Conservation (phyloP, 2,329 filamentous ascomycete species). For the Fusarium multiceps region DNA sequence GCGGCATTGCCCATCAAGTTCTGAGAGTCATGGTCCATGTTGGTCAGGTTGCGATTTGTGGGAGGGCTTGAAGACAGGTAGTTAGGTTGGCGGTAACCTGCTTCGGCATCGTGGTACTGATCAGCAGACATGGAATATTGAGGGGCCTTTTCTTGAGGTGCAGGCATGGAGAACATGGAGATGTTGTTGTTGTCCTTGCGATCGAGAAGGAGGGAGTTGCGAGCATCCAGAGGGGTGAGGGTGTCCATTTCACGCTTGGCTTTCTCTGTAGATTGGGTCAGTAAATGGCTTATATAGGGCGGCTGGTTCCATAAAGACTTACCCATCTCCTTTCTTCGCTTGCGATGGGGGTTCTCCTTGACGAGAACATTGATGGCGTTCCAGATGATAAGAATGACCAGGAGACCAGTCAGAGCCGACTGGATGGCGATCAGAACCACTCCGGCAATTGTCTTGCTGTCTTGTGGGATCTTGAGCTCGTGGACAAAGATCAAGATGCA, state of each 20-base stretch:
- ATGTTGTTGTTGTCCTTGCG: conserved; percentile 54
- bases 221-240: conserved; percentile 86
- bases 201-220: conserved; percentile 85
- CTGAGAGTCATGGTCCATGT: conserved; percentile 50
- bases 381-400: conserved; percentile 88
- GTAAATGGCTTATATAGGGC: neutral
- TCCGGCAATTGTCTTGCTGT: conserved; percentile 92
- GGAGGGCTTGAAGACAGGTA: conserved; percentile 45
- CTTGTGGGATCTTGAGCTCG: conserved; percentile 88
- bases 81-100: conserved; percentile 36
- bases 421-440: conserved; percentile 95
- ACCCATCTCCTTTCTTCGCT: conserved; percentile 89
- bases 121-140: conserved; percentile 51
- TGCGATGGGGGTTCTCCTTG: conserved; percentile 90
- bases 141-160: conserved; percentile 52
- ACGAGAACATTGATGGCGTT: conserved; percentile 87
- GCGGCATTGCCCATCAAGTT: conserved; percentile 55
- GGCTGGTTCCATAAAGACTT: conserved; percentile 55
- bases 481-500: conserved; percentile 96
- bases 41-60: conserved; percentile 54
- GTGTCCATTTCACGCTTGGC: conserved; percentile 79
- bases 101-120: conserved; percentile 44
- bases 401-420: conserved; percentile 80
- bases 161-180: conserved; percentile 58
- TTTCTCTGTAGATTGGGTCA: conserved; percentile 71